Conservation (phyloP, 805 yeast genomes). For the Yamadazyma akitaensis region DNA sequence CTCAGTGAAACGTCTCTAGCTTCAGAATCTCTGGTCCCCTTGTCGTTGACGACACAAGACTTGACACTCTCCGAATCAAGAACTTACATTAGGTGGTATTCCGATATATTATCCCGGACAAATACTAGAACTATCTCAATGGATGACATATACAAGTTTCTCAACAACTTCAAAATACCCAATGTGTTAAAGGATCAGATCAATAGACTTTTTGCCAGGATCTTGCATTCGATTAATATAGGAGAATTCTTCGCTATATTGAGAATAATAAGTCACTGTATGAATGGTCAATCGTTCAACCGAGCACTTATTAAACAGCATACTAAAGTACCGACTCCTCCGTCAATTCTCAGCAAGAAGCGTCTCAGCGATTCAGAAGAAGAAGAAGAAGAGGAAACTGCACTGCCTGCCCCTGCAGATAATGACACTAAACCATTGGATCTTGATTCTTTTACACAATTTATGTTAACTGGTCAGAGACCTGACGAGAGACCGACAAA, state of each 20-base stretch:
- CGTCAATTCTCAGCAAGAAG: slow-evolving; percentile 66
- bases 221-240: slow-evolving; percentile 62
- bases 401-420: neutral
- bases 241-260: slow-evolving; percentile 90
- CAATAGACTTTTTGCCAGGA: slow-evolving; percentile 47
- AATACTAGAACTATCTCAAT: slow-evolving; percentile 64
- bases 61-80: slow-evolving; percentile 74
- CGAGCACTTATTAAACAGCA: slow-evolving; percentile 48
- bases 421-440: slow-evolving; percentile 49
- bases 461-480: slow-evolving; percentile 76
- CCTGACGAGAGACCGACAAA: slow-evolving; percentile 44
- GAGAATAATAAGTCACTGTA: slow-evolving; percentile 72
- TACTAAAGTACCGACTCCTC: slow-evolving; percentile 77
- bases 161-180: slow-evolving; percentile 70
- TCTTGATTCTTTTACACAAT: slow-evolving; percentile 80
- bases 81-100: slow-evolving; percentile 92
- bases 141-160: slow-evolving; percentile 74
- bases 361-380: slow-evolving; percentile 46
- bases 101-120: slow-evolving; percentile 72
- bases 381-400: slow-evolving; percentile 18
- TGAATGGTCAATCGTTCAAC: slow-evolving; percentile 52
- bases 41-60: slow-evolving; percentile 63
- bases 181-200: slow-evolving; percentile 50
- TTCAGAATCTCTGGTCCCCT: slow-evolving; percentile 48
- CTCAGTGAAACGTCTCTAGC: slow-evolving; percentile 1